Evolutionary conservation across 208 protist species (phyloP).

Genomic region (Trypanosoma congolense): DNA sequence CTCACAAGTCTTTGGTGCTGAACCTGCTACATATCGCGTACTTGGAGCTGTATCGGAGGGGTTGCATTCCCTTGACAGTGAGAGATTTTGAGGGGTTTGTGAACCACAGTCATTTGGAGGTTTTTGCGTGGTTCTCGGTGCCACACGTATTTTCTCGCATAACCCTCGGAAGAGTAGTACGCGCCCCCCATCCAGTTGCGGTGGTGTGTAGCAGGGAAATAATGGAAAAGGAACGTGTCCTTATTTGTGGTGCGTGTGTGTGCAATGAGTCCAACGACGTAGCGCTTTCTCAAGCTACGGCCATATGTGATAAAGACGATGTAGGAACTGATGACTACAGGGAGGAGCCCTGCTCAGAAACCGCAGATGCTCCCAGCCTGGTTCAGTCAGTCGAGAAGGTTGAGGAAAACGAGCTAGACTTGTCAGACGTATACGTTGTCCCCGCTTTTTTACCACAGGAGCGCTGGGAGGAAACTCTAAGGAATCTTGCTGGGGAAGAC

Average conservation of each 20-base stretch:
- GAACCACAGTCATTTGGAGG: conserved; percentile 26
- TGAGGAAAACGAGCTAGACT: conserved; percentile 4
- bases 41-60: conserved; percentile 66
- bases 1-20: conserved; percentile 59
- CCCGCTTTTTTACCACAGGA: conserved; percentile 22
- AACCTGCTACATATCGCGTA: conserved; percentile 72
- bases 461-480: conserved; percentile 15
- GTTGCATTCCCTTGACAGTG: conserved; percentile 3
- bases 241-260: background rate
- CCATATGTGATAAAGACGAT: background rate
- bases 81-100: conserved; percentile 51
- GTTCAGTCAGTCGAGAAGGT: background rate
- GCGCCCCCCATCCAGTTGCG: background rate
- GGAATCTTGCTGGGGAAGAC: background rate
- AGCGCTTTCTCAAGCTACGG: background rate
- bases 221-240: conserved; percentile 19
- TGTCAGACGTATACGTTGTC: conserved; percentile 15
- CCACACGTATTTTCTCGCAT: conserved; percentile 42
- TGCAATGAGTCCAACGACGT: background rate
- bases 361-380: background rate
- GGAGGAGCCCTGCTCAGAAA: background rate
- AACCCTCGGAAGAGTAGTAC: background rate
- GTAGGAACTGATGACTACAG: background rate
- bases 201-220: conserved; percentile 12
- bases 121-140: conserved; percentile 51